Evolutionary conservation across 306 rosid genomes (phyloP).

Genomic region (Quillaja saponaria): DNA sequence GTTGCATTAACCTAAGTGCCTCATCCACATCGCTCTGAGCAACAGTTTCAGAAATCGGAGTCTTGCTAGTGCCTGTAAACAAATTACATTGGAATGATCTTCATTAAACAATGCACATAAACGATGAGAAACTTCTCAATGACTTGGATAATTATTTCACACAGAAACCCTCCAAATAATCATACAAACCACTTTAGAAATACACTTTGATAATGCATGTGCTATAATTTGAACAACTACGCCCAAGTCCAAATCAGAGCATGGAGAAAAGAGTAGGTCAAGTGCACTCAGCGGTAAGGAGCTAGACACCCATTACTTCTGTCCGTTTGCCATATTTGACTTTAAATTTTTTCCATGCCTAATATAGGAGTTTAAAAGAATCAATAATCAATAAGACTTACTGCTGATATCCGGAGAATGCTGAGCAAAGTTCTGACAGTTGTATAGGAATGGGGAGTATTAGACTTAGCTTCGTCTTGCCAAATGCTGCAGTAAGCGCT

Average conservation of each 20-base stretch:
- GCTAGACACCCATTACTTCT: slow-evolving; percentile 10
- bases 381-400: slow-evolving; percentile 38
- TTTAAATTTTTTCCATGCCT: background rate
- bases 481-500: slow-evolving; percentile 87
- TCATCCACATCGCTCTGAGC: slow-evolving; percentile 99
- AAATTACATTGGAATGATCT: slow-evolving; percentile 20
- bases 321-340: slow-evolving; percentile 13
- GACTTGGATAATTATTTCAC: no score
- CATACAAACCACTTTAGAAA: background rate
- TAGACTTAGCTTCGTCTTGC: slow-evolving; percentile 92
- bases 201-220: background rate
- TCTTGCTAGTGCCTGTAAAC: slow-evolving; percentile 82
- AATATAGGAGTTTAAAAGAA: background rate
- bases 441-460: slow-evolving; percentile 89
- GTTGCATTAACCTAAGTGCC: slow-evolving; percentile 94
- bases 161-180: no score
- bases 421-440: slow-evolving; percentile 96
- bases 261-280: background rate
- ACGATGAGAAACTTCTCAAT: slow-evolving; percentile 5
- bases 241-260: no score
- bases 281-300: slow-evolving; percentile 2
- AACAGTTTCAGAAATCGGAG: slow-evolving; percentile 83
- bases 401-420: slow-evolving; percentile 93
- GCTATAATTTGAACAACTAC: no score
- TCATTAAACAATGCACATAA: slow-evolving; percentile 14